Conservation (phyloP, 2,329 filamentous ascomycete genomes). For the Zymoseptoria pseudotritici region DNA sequence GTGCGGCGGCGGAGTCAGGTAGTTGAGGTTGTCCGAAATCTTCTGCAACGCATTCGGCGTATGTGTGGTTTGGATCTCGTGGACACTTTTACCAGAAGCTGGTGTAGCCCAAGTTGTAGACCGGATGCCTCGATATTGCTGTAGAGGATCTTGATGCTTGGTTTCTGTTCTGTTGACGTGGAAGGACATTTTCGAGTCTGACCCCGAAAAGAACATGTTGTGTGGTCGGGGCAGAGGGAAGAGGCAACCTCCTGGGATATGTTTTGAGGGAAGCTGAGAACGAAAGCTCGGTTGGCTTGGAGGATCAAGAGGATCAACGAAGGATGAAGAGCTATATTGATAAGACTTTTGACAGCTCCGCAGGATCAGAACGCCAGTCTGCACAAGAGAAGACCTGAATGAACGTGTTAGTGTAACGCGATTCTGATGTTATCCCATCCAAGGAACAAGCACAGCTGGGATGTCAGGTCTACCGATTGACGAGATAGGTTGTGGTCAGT, state of each 20-base stretch:
- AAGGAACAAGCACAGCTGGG: no score
- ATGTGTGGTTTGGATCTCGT: constrained; percentile 26
- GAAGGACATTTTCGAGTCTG: constrained; percentile 7
- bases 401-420: no score
- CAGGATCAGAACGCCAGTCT: no score
- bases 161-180: constrained; percentile 16
- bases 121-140: constrained; percentile 21
- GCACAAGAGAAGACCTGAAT: no score
- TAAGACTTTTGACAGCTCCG: no score
- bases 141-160: constrained; percentile 6
- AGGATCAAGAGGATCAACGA: background rate
- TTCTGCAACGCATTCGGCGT: constrained; percentile 18
- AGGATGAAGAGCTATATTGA: background rate
- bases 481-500: no score
- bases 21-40: constrained; percentile 18
- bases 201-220: background rate
- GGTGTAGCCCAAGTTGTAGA: constrained; percentile 22
- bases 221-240: background rate
- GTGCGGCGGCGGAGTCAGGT: constrained; percentile 20
- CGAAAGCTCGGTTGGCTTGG: no score
- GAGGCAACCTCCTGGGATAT: no score
- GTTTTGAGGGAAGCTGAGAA: no score
- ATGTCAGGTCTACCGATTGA: no score
- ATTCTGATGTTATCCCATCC: no score
- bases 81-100: constrained; percentile 20